Evolutionary conservation across 2,329 filamentous ascomycete genomes (phyloP), one percentile per base, ranked within the genome.

Genomic region (Chrysoporthe deuterocubensis): DNA sequence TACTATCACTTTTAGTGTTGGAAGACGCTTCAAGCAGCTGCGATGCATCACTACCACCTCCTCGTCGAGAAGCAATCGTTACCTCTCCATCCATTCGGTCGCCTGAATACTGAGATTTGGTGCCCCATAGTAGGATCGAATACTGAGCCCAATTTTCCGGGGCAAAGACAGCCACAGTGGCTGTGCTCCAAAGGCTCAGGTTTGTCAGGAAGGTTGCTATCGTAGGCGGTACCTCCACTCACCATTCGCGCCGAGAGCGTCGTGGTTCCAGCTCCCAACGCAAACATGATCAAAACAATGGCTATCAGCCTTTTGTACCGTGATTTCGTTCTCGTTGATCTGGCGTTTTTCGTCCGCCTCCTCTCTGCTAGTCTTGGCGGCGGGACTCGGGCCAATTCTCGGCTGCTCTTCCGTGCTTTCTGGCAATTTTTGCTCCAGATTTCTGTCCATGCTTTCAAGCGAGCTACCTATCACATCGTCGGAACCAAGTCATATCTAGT

Each of bases 401-500:
- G 5, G 37, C 5, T 26, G 26, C 26, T 26, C 37, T 40, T 40
- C 6, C 9, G 37, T 9, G 37, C 9, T 40, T 40, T 40, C 37
- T 40, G 37, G 37, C 4, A 40, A 40, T 6, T 9, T 9, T 9
- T 40, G 5, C 37, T 40, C 46, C 5, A 50, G 46, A 50, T 50
- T 7, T 21, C 13, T 7, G 46, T 50, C 46, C 5, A 13, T 18
- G 5, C 46, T 21, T 50, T 13, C 14, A 18, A 2, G 14, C 14
- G n/a, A 50, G 50, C n/a, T 21, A 26, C 46, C 46, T 11, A 54
- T 26, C 21, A 9, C 50, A 26, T n/a, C 16, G 48, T 21, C 48
- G 48, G 16, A 16, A 52, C 48, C n/a, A 11, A 21, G 4, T 40
- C n/a, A 11, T 32, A 37, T 9, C 66, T 70, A 76, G 71, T 72